Evolutionary conservation across 306 rosid species (phyloP).

Genomic region (Cucurbita moschata): DNA sequence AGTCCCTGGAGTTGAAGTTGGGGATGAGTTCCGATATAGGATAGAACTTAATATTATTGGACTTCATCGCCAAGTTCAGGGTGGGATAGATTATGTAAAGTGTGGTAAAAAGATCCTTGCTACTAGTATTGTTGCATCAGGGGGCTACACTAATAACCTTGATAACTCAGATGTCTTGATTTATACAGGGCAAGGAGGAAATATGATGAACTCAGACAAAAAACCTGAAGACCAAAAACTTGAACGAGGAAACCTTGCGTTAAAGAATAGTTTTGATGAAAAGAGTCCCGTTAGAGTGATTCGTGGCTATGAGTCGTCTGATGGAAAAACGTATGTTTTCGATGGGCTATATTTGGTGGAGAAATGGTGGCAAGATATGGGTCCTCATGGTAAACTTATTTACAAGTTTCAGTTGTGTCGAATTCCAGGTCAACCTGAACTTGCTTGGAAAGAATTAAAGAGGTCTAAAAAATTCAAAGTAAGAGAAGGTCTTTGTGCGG

Average conservation of each 20-base stretch:
- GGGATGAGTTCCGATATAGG: constrained; percentile 84
- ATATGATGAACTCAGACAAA: constrained; percentile 42
- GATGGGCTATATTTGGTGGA: constrained; percentile 73
- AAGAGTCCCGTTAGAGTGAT: constrained; percentile 79
- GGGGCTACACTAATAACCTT: constrained; percentile 64
- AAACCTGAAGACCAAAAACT: constrained; percentile 96
- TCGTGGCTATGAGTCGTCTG: constrained; percentile 55
- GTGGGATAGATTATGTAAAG: constrained; percentile 71
- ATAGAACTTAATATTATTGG: constrained; percentile 71
- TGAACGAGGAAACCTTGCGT: constrained; percentile 80
- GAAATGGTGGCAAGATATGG: constrained; percentile 61
- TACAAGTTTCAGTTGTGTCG: constrained; percentile 59
- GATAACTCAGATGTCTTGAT: constrained; percentile 54
- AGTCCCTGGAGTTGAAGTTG: constrained; percentile 88
- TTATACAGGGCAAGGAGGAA: constrained; percentile 89
- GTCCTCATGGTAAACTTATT: constrained; percentile 69
- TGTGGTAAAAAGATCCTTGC: constrained; percentile 45
- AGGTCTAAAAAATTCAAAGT: constrained; percentile 53
- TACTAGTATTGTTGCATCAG: constrained; percentile 74
- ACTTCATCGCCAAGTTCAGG: constrained; percentile 60
- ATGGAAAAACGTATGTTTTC: constrained; percentile 60
- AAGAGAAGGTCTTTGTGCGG: constrained; percentile 56
- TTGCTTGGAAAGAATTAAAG: constrained; percentile 69
- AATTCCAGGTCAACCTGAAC: constrained; percentile 68
- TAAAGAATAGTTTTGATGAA: constrained; percentile 58